These are phyloP conservation scores for Eucalyptus pumila DNA, from an alignment of 345 rosid species.

Conservation along the genomic window DNA sequence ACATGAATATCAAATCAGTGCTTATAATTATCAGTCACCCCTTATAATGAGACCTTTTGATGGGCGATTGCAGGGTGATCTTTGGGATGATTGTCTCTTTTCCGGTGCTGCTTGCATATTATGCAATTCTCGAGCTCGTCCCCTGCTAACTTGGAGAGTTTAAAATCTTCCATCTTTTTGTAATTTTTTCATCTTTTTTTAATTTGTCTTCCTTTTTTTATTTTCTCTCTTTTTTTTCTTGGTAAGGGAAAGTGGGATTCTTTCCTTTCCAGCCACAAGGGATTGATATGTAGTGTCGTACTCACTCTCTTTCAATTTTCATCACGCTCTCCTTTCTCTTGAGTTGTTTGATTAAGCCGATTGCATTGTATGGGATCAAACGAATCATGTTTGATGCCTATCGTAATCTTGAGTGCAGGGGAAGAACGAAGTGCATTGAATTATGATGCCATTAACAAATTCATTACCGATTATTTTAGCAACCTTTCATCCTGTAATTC, in stretches of 20 bases:
- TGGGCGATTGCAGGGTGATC: constrained; percentile 11
- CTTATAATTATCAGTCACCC: background rate
- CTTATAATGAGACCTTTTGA: background rate
- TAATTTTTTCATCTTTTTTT: background rate
- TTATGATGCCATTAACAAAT: background rate
- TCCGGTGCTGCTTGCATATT: constrained; percentile 14
- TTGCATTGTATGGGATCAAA: background rate
- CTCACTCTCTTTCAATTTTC: background rate
- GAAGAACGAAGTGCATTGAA: background rate
- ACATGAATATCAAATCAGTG: background rate
- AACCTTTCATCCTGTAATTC: background rate
- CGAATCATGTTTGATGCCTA: background rate
- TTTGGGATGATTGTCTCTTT: constrained; percentile 16
- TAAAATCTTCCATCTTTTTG: background rate
- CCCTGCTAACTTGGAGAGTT: background rate
- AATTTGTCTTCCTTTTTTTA: background rate
- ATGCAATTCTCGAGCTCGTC: constrained; percentile 4
- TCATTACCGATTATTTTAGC: background rate
- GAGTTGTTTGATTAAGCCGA: background rate
- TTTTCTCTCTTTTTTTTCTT: background rate
- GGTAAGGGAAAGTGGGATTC: background rate
- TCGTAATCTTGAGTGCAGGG: background rate
- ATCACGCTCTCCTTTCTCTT: background rate
- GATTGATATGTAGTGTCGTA: background rate
- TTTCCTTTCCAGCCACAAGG: background rate